A percentile compares a stretch with the other conserved stretches of the same genome.
These are phyloP conservation scores for Phytopythium ostracodes DNA, from an alignment of 352 stramenopile species.

Conservation along the genomic window DNA sequence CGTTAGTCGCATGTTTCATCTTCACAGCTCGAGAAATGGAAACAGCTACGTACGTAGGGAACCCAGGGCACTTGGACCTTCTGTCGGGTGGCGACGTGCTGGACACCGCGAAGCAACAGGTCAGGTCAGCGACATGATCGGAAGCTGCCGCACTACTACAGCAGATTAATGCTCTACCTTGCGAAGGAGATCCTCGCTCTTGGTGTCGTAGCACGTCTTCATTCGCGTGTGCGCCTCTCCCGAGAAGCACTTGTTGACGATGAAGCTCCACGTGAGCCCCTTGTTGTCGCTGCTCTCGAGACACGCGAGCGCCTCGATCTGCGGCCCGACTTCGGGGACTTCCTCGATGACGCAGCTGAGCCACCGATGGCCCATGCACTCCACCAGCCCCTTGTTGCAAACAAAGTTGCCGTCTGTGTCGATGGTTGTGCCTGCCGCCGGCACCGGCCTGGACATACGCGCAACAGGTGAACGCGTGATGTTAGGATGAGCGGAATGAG, in stretches of 20 bases:
- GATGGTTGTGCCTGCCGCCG: constrained; percentile 57
- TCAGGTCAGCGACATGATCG: neutral
- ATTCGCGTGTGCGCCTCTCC: constrained; percentile 42
- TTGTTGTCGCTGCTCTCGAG: constrained; percentile 79
- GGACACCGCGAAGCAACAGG: constrained; percentile 3
- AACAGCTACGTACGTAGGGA: constrained; percentile 42
- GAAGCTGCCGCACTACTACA: neutral
- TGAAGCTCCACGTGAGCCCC: constrained; percentile 56
- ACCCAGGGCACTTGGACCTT: constrained; percentile 60
- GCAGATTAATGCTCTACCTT: constrained; percentile 19
- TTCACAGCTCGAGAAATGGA: neutral
- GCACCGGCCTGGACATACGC: constrained; percentile 33
- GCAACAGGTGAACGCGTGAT: neutral
- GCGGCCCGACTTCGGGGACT: constrained; percentile 53
- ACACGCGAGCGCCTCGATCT: constrained; percentile 64
- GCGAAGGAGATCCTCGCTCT: constrained; percentile 49
- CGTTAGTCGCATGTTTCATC: neutral
- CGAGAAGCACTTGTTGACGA: constrained; percentile 64
- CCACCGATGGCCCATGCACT: constrained; percentile 78
- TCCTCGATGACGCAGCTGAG: constrained; percentile 72
- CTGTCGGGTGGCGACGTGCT: constrained; percentile 48
- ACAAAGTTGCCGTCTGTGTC: constrained; percentile 60
- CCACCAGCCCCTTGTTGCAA: constrained; percentile 59
- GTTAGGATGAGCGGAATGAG: neutral
- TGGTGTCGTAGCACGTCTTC: constrained; percentile 59